Conservation (phyloP, 2,329 filamentous ascomycete genomes). For the Xylariaceae sp. region DNA sequence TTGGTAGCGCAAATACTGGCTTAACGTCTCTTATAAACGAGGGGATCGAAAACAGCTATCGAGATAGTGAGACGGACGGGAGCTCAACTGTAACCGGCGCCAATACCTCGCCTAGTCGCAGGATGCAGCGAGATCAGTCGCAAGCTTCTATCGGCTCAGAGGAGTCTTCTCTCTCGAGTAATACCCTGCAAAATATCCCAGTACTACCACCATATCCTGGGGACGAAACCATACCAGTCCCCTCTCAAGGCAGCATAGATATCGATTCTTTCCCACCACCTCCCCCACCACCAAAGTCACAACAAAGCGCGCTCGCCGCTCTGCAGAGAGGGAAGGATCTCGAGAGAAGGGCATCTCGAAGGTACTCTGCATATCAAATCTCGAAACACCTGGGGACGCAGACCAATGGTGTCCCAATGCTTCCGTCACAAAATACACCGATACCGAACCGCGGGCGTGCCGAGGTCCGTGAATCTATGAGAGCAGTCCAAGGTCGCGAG, state of each 20-base stretch:
- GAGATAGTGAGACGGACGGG: constrained; percentile 28
- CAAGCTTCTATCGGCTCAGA: constrained; percentile 51
- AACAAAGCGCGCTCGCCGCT: constrained; percentile 85
- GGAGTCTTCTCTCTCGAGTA: constrained; percentile 68
- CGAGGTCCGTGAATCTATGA: constrained; percentile 81
- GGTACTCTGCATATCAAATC: constrained; percentile 96
- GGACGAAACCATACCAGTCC: constrained; percentile 49
- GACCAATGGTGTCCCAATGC: constrained; percentile 77
- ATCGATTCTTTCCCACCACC: constrained; percentile 69
- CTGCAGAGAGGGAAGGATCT: constrained; percentile 88
- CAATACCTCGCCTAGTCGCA: constrained; percentile 46
- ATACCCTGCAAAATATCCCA: constrained; percentile 70
- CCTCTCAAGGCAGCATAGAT: constrained; percentile 46
- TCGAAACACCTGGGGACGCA: constrained; percentile 84
- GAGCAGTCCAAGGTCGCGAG: constrained; percentile 55
- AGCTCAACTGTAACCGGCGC: constrained; percentile 19
- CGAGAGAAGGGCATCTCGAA: constrained; percentile 83
- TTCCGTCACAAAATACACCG: constrained; percentile 78
- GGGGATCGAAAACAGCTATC: constrained; percentile 51
- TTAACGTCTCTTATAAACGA: constrained; percentile 58
- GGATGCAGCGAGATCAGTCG: constrained; percentile 50
- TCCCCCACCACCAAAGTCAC: constrained; percentile 74
- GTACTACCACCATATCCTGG: constrained; percentile 68
- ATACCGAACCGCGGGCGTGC: constrained; percentile 77
- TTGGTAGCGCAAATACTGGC: constrained; percentile 54